These are phyloP conservation scores for Madurella mycetomatis DNA, from an alignment of 2,329 filamentous ascomycete genomes.

Conservation along the genomic window DNA sequence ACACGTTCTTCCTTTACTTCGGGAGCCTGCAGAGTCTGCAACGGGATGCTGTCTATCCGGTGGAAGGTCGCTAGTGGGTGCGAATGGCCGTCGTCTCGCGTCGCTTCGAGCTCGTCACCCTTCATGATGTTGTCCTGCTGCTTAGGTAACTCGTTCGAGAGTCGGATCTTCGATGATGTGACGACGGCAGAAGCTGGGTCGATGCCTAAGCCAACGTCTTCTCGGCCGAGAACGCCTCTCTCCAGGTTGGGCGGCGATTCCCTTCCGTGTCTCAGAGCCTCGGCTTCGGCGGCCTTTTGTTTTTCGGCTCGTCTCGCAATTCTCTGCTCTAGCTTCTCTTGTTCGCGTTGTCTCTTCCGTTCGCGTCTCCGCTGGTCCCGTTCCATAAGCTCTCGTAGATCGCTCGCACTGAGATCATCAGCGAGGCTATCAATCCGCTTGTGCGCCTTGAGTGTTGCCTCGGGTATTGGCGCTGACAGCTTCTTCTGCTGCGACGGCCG, in stretches of 20 bases:
- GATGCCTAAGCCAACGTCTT: conserved; percentile 52
- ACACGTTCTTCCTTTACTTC: conserved; percentile 19
- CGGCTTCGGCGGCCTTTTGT: conserved; percentile 40
- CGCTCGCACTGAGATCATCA: conserved; percentile 78
- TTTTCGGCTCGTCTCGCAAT: conserved; percentile 64
- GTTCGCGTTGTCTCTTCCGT: conserved; percentile 64
- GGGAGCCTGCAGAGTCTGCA: conserved; percentile 25
- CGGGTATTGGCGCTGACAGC: conserved; percentile 51
- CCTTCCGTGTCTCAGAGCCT: conserved; percentile 52
- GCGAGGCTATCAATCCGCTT: conserved; percentile 68
- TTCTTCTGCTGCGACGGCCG: conserved; percentile 48
- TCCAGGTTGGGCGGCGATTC: conserved; percentile 55
- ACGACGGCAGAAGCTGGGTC: conserved; percentile 52
- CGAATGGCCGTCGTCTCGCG: conserved; percentile 21
- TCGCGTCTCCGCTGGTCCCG: conserved; percentile 77
- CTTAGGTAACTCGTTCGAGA: conserved; percentile 35
- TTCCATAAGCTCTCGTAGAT: conserved; percentile 84
- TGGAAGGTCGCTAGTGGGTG: conserved; percentile 41
- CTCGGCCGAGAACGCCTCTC: conserved; percentile 56
- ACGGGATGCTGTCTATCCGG: conserved; percentile 46
- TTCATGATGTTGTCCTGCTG: conserved; percentile 30
- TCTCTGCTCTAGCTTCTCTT: conserved; percentile 61
- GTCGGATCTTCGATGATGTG: conserved; percentile 52
- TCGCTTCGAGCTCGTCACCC: conserved; percentile 15
- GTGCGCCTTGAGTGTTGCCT: conserved; percentile 57